Percentiles rank a stretch among this genome's conserved stretches.
phyloP scores from a whole-genome alignment of 345 rosid species.

The Theobroma cacao region DNA sequence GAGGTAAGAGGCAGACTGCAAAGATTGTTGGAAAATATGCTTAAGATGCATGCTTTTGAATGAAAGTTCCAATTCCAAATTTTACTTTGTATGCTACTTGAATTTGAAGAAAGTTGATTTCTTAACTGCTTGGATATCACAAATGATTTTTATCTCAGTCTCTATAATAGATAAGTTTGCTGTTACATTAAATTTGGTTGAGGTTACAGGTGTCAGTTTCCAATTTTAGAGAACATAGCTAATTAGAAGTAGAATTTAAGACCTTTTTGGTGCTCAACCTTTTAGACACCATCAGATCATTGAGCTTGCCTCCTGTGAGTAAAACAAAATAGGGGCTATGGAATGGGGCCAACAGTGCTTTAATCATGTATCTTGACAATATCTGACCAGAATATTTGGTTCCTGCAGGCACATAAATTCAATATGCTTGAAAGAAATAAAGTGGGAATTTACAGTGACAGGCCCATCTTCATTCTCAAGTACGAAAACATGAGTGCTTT shows the following conservation, averaged over 20 bases:
- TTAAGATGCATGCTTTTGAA: background rate
- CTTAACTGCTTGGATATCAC: background rate
- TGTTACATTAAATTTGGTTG: too few species aligned
- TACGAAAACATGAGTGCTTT: slow-evolving; percentile 40
- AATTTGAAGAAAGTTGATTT: background rate
- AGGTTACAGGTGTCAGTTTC: too few species aligned
- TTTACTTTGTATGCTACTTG: background rate
- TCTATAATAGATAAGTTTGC: too few species aligned
- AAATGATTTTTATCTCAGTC: slow-evolving; percentile 23
- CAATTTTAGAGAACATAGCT: too few species aligned
- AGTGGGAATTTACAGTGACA: slow-evolving; percentile 45
- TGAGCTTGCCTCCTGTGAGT: too few species aligned
- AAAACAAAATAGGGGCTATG: too few species aligned
- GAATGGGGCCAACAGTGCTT: too few species aligned
- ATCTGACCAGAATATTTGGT: slow-evolving; percentile 64
- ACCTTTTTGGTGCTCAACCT: too few species aligned
- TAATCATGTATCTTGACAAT: too few species aligned
- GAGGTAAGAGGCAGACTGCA: background rate
- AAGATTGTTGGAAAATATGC: background rate
- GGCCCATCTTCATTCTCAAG: slow-evolving; percentile 66
- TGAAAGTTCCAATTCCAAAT: background rate
- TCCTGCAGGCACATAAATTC: slow-evolving; percentile 98
- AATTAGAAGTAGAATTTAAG: too few species aligned
- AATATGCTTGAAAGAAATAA: slow-evolving; percentile 44
- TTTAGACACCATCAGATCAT: too few species aligned